Conservation (phyloP, 805 yeast genomes). For the Candida tallmaniae region DNA sequence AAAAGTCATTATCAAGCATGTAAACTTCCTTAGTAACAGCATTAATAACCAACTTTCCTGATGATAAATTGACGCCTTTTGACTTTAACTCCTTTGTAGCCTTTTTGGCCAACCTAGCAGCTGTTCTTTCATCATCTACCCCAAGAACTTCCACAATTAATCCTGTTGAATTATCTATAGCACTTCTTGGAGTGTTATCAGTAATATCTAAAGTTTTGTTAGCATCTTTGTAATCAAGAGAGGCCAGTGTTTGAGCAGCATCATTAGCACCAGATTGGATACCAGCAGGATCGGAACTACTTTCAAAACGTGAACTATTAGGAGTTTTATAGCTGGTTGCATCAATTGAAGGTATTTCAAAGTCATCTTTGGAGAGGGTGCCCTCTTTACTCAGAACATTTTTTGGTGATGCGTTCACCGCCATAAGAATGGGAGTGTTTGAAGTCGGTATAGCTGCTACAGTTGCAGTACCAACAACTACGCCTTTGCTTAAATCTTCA, state of each 20-base stretch:
- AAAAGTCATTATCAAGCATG: slow-evolving; percentile 14
- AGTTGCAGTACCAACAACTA: too few relatives aligned
- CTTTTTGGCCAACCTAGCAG: slow-evolving; percentile 27
- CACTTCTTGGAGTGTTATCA: not conserved
- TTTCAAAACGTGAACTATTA: too few relatives aligned
- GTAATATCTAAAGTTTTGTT: too few relatives aligned
- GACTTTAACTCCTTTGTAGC: slow-evolving; percentile 26
- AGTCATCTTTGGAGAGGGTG: slow-evolving; percentile 1
- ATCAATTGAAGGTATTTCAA: too few relatives aligned
- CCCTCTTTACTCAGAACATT: slow-evolving; percentile 8
- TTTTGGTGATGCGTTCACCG: slow-evolving; percentile 5
- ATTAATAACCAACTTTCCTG: slow-evolving; percentile 31
- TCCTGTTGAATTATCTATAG: slow-evolving; percentile 2
- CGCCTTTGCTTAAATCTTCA: too few relatives aligned
- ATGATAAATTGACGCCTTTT: slow-evolving; percentile 28
- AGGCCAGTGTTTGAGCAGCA: too few relatives aligned
- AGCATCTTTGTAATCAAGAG: too few relatives aligned
- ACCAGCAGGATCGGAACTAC: slow-evolving; percentile 1
- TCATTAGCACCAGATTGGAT: not conserved
- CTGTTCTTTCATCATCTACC: slow-evolving; percentile 23
- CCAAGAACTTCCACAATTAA: slow-evolving; percentile 33
- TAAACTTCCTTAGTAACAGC: slow-evolving; percentile 31
- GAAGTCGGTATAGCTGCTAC: too few relatives aligned
- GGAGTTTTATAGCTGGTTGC: too few relatives aligned
- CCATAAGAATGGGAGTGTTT: too few relatives aligned